Evolutionary conservation across 1,284 basidiomycete species (phyloP).

Genomic region (Ustilago tritici): DNA sequence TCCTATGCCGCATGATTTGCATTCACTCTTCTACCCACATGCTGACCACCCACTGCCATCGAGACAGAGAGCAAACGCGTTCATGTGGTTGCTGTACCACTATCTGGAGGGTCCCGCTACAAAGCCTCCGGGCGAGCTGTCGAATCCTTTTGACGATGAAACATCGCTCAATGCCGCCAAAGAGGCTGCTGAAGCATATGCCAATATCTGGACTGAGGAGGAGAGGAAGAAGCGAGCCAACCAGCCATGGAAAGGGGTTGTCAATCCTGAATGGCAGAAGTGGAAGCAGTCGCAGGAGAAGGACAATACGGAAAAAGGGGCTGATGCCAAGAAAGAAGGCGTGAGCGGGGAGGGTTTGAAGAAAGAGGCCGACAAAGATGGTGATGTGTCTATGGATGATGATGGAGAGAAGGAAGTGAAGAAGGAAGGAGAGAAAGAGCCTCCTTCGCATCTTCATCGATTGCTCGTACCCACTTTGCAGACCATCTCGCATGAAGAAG

Average conservation of each 20-base stretch:
- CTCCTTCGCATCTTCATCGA: conserved; percentile 51
- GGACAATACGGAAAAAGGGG: conserved; percentile 17
- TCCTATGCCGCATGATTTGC: conserved; percentile 58
- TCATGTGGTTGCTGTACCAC: conserved; percentile 68
- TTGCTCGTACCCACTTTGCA: conserved; percentile 53
- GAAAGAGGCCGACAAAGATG: conserved; percentile 40
- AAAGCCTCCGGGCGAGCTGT: conserved; percentile 48
- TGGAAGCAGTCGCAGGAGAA: conserved; percentile 53
- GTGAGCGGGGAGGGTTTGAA: conserved; percentile 18
- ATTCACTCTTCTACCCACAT: conserved; percentile 67
- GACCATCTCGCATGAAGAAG: conserved; percentile 36
- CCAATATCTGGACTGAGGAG: conserved; percentile 35
- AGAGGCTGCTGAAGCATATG: conserved; percentile 51
- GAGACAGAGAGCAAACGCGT: conserved; percentile 57
- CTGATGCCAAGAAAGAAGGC: background rate
- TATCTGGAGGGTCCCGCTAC: conserved; percentile 65
- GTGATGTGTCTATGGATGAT: conserved; percentile 37
- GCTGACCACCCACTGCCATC: conserved; percentile 56
- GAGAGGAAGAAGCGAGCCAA: conserved; percentile 45
- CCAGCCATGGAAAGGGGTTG: conserved; percentile 56
- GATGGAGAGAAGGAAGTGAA: conserved; percentile 24
- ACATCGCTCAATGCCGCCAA: conserved; percentile 26
- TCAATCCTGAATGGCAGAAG: conserved; percentile 55
- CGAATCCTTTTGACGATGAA: conserved; percentile 66
- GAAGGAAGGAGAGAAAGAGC: conserved; percentile 29